These are phyloP conservation scores for Phialophora tarda DNA, from an alignment of 2,329 filamentous ascomycete genomes.

Conservation along the genomic window DNA sequence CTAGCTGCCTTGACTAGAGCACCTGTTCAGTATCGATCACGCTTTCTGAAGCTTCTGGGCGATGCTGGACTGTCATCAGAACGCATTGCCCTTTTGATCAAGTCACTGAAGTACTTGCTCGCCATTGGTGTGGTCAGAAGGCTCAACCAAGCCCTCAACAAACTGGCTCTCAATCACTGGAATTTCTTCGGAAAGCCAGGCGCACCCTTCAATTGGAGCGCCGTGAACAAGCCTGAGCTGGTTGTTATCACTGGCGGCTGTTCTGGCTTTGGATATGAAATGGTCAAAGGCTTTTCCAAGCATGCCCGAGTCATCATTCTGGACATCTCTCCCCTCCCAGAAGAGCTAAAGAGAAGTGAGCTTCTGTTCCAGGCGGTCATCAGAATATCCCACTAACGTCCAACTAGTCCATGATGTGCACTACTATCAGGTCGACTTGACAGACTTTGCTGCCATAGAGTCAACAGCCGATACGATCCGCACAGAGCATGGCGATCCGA, in stretches of 20 bases:
- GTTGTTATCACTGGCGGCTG: slow-evolving; percentile 64
- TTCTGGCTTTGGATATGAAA: slow-evolving; percentile 71
- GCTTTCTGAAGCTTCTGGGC: slow-evolving; percentile 26
- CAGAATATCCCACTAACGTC: slow-evolving; percentile 3
- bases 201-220: slow-evolving; percentile 39
- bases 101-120: slow-evolving; percentile 55
- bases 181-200: slow-evolving; percentile 46
- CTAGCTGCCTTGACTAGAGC: slow-evolving; percentile 34
- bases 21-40: slow-evolving; percentile 26
- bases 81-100: slow-evolving; percentile 29
- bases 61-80: slow-evolving; percentile 20
- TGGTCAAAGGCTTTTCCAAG: slow-evolving; percentile 70
- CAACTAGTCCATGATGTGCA: slow-evolving; percentile 55
- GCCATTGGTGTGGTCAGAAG: slow-evolving; percentile 58
- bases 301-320: slow-evolving; percentile 72
- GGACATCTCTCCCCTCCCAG: slow-evolving; percentile 60
- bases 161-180: slow-evolving; percentile 51
- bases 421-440: slow-evolving; percentile 74
- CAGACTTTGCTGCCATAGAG: slow-evolving; percentile 61
- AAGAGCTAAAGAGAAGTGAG: slow-evolving; percentile 34
- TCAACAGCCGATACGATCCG: slow-evolving; percentile 53
- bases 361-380: background rate
- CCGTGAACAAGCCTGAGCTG: slow-evolving; percentile 45
- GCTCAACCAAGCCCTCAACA: slow-evolving; percentile 60
- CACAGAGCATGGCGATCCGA: slow-evolving; percentile 65